These are phyloP conservation scores for Lasiodiplodia citricola DNA, from an alignment of 2,329 filamentous ascomycete genomes.

Conservation along the genomic window DNA sequence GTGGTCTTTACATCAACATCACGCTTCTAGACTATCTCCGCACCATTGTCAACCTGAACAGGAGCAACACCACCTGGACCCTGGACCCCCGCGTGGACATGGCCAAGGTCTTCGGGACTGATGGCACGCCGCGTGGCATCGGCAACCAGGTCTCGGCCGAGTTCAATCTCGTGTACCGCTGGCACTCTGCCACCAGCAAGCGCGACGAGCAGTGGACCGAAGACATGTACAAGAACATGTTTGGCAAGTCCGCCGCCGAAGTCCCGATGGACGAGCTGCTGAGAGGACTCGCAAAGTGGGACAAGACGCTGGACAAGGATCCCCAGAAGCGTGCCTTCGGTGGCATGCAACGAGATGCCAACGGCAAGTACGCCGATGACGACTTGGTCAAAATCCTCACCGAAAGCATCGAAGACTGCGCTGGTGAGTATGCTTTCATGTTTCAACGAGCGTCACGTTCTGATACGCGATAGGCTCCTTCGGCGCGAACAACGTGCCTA, in stretches of 20 bases:
- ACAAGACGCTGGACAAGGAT: constrained; percentile 64
- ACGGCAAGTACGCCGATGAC: constrained; percentile 75
- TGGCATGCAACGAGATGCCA: constrained; percentile 64
- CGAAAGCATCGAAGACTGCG: constrained; percentile 68
- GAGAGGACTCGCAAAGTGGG: constrained; percentile 66
- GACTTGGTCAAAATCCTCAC: constrained; percentile 73
- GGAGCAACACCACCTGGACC: constrained; percentile 76
- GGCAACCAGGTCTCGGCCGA: constrained; percentile 85
- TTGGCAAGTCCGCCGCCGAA: constrained; percentile 56
- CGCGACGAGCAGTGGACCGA: constrained; percentile 81
- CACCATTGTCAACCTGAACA: constrained; percentile 75
- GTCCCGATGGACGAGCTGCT: constrained; percentile 65
- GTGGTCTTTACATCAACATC: constrained; percentile 63
- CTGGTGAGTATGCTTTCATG: not conserved
- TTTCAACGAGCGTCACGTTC: not conserved
- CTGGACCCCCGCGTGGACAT: constrained; percentile 75
- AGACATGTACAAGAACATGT: constrained; percentile 42
- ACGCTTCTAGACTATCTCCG: constrained; percentile 78
- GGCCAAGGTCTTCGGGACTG: constrained; percentile 60
- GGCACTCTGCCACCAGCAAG: constrained; percentile 78
- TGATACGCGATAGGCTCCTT: constrained; percentile 44
- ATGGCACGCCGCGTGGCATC: constrained; percentile 70
- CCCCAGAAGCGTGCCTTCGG: constrained; percentile 72
- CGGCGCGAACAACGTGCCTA: constrained; percentile 71
- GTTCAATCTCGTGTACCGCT: constrained; percentile 86